Percentiles rank a stretch among this genome's conserved stretches.
Conservation (phyloP, 176 grass and related monocot genomes). For the Chloris gayana region DNA sequence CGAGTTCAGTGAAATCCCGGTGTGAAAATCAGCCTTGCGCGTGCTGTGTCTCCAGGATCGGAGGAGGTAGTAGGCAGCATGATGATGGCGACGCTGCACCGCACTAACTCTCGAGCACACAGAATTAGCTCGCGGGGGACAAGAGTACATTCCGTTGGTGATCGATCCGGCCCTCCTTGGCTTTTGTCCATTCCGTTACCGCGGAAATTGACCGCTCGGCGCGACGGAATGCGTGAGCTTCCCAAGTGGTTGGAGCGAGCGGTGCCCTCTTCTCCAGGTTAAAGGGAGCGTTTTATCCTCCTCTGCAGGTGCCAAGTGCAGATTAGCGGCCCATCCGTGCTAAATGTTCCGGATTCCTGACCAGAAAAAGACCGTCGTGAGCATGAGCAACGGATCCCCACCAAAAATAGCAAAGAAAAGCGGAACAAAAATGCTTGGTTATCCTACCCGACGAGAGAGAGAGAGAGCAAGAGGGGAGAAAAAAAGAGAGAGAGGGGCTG, state of each 20-base stretch:
- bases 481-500: too few species aligned
- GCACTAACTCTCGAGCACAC: constrained; percentile 5
- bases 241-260: not conserved
- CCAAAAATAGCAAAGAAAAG: not conserved
- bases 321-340: not conserved
- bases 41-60: not conserved
- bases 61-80: not conserved
- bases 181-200: not conserved
- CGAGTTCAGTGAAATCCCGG: not conserved
- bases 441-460: too few species aligned
- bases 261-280: not conserved
- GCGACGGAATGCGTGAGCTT: not conserved
- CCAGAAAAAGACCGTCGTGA: not conserved
- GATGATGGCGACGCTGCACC: not conserved
- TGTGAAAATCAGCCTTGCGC: not conserved
- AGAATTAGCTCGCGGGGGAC: not conserved
- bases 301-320: too few species aligned
- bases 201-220: not conserved
- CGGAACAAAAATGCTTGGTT: too few species aligned
- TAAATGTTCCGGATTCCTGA: too few species aligned
- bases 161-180: not conserved
- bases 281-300: too few species aligned
- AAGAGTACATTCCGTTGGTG: not conserved
- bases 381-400: not conserved
- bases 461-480: not conserved